phyloP scores from a whole-genome alignment of 306 rosid species.

The Pterocarpus santalinus region DNA sequence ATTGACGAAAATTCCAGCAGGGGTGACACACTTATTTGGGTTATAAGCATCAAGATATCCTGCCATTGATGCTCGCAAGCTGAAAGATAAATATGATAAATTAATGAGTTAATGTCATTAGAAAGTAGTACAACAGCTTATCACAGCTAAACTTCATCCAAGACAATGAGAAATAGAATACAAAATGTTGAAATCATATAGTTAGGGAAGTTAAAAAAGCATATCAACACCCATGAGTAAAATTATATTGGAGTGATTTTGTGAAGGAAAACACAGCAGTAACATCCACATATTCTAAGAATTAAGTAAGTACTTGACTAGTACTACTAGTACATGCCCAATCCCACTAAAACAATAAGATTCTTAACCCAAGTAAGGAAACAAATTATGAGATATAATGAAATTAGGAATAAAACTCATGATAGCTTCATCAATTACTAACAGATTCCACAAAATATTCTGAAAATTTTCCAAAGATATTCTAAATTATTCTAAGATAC shows the following conservation, averaged over 20 bases:
- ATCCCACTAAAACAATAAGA: constrained; percentile 1
- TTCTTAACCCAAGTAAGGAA: neutral
- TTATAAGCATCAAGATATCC: constrained; percentile 89
- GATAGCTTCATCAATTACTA: neutral
- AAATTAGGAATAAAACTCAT: constrained; percentile 20
- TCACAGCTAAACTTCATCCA: constrained; percentile 8
- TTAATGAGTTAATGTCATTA: constrained; percentile 19
- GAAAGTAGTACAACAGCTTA: constrained; percentile 26
- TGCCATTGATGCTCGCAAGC: constrained; percentile 93
- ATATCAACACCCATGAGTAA: constrained; percentile 2
- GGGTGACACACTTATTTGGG: constrained; percentile 74
- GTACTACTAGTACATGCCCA: constrained; percentile 14
- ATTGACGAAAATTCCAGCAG: constrained; percentile 88
- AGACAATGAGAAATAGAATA: constrained; percentile 4
- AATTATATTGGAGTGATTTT: constrained; percentile 20
- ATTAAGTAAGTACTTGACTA: constrained; percentile 9
- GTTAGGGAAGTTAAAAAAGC: neutral
- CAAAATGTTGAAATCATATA: constrained; percentile 17
- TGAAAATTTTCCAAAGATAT: neutral
- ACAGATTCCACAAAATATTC: neutral
- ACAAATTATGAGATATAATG: constrained; percentile 2
- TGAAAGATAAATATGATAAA: constrained; percentile 50
- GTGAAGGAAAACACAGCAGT: constrained; percentile 4
- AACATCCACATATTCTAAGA: constrained; percentile 25
- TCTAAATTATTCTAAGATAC: neutral